Evolutionary conservation across 768 basidiomycete genomes (phyloP), one percentile per base, ranked within the genome.

Genomic region (Serendipita sp.): DNA sequence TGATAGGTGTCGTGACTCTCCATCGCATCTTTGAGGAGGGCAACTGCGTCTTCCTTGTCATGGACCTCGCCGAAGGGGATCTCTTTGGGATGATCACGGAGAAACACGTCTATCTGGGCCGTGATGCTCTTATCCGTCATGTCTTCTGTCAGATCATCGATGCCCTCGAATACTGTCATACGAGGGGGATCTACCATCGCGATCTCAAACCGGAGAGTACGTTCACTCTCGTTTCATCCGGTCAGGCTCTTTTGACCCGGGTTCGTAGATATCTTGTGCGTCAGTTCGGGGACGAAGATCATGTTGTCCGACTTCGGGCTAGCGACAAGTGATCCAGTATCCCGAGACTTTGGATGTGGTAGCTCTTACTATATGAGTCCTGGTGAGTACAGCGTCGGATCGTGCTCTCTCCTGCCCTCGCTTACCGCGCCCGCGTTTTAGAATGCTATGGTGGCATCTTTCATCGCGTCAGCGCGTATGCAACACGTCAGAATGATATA

Each of bases 331-430:
- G 91, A 95, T 66, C 82, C 81, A 70, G 76, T 81, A 62, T 92
- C 90, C 68, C 81, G 81, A 62, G 94, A 98, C 72, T 91, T 93
- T 73, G 83, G 90, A 60, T 96, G 93, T 38, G 94, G 94, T n/a
- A 93, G 90, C 68, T 83, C 93, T n/a, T 96, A 92, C 73, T 95
- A 96, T 74, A 94, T 98, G 88, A 93, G 90, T 69, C 94, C 94
- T 73, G 91, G 69, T 73, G 62, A 65, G 71, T 65, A 9, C 17
- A 22, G 14, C 17, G 9, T 58, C 17, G 24, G 20, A n/a, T n/a
- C n/a, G n/a, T n/a, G n/a, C n/a, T n/a, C n/a, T n/a, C n/a, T n/a
- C n/a, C n/a, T 43, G 20, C 31, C 3, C 11, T 43, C n/a, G 42
- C 42, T 43, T 13, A 43, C 42, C 28, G 3, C n/a, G n/a, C n/a